A percentile compares a stretch with the other conserved stretches of the same genome.
These are phyloP conservation scores for Ustilago crameri DNA, from an alignment of 1,284 basidiomycete species.

Conservation along the genomic window DNA sequence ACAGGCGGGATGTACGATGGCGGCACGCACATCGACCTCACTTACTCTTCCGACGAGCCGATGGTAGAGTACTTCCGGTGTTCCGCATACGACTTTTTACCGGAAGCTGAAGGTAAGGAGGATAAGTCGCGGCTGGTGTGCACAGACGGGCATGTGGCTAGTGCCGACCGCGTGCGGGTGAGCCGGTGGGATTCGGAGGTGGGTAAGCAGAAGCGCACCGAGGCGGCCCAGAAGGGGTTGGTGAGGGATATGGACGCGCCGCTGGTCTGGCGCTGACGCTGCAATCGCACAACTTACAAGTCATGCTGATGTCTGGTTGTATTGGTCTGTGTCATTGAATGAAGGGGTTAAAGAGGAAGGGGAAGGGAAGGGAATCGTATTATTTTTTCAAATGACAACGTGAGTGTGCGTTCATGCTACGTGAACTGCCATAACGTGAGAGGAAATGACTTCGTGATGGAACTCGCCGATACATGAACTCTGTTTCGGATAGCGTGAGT, in stretches of 20 bases:
- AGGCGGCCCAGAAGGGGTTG: not conserved
- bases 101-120: not conserved
- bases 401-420: too few species aligned
- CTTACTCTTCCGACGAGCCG: constrained; percentile 59
- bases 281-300: too few species aligned
- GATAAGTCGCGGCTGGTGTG: constrained; percentile 23
- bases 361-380: too few species aligned
- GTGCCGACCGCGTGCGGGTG: not conserved
- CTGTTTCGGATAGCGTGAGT: too few species aligned
- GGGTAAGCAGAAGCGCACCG: not conserved
- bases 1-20: constrained; percentile 58
- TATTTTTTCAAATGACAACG: too few species aligned
- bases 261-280: not conserved
- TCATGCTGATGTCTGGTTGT: too few species aligned
- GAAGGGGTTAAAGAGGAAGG: too few species aligned
- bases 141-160: constrained; percentile 29
- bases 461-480: too few species aligned
- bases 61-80: constrained; percentile 86
- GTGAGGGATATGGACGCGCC: not conserved
- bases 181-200: constrained; percentile 8
- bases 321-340: too few species aligned
- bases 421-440: too few species aligned
- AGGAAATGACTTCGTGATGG: too few species aligned
- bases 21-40: constrained; percentile 52
- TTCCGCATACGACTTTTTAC: constrained; percentile 77